Percentiles rank a stretch among this genome's conserved stretches.
Conservation (phyloP, 805 yeast species). For the Lachancea meyersii region DNA sequence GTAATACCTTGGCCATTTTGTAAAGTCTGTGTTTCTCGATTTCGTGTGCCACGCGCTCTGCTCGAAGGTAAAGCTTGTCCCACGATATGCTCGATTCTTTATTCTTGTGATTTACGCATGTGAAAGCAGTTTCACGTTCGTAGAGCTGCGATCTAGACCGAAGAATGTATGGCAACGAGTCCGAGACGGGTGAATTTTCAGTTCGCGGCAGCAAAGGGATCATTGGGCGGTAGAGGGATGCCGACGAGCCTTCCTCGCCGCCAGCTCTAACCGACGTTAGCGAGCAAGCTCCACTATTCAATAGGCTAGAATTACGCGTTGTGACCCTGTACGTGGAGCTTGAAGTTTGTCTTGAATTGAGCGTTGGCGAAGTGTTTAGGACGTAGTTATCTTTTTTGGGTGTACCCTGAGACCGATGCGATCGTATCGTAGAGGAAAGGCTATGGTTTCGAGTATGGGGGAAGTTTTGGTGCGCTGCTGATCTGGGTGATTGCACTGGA, state of each 20-base stretch:
- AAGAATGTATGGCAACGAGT: conserved; percentile 64
- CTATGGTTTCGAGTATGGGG: conserved; percentile 15
- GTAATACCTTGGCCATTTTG: conserved; percentile 75
- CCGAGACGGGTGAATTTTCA: conserved; percentile 39
- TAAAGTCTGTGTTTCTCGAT: conserved; percentile 50
- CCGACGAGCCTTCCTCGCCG: neutral
- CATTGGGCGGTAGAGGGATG: conserved; percentile 27
- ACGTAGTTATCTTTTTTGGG: conserved; percentile 2
- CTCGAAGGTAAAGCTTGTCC: conserved; percentile 78
- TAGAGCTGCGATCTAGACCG: conserved; percentile 64
- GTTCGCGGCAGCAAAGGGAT: conserved; percentile 40
- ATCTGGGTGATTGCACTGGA: conserved; percentile 4
- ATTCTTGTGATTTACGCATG: conserved; percentile 69
- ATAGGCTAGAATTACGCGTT: conserved; percentile 26
- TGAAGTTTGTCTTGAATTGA: conserved; percentile 4
- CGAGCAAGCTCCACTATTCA: conserved; percentile 7
- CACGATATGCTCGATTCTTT: conserved; percentile 79
- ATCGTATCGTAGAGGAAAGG: conserved; percentile 18
- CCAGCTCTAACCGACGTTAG: conserved; percentile 3
- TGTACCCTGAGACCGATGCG: neutral
- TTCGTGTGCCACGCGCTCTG: conserved; percentile 75
- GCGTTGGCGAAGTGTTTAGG: conserved; percentile 6
- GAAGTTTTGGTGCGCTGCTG: neutral
- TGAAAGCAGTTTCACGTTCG: conserved; percentile 62
- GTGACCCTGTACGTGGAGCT: conserved; percentile 27